Conservation (phyloP, 805 yeast species). For the Zygoascus ofunaensis region DNA sequence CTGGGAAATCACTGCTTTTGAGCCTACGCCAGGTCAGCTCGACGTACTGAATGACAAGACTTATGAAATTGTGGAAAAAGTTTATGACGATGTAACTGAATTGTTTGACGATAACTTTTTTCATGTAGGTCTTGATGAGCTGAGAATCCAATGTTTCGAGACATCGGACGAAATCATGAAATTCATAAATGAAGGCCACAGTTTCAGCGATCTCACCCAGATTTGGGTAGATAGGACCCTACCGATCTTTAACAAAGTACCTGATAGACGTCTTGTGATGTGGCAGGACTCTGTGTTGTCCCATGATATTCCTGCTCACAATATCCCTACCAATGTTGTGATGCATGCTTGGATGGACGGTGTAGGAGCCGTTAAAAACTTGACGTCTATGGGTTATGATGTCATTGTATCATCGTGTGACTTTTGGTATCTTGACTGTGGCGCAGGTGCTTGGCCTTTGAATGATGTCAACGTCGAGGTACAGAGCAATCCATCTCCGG, state of each 20-base stretch:
- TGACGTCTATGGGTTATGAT: slow-evolving; percentile 31
- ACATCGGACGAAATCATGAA: slow-evolving; percentile 19
- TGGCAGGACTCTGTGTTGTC: slow-evolving; percentile 33
- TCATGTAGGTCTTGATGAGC: slow-evolving; percentile 36
- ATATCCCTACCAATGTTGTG: slow-evolving; percentile 28
- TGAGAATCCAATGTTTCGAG: slow-evolving; percentile 28
- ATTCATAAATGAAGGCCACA: slow-evolving; percentile 24
- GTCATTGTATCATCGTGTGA: slow-evolving; percentile 30
- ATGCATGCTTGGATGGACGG: slow-evolving; percentile 31
- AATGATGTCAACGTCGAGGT: slow-evolving; percentile 29
- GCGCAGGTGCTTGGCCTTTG: slow-evolving; percentile 29
- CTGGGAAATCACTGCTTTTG: slow-evolving; percentile 25
- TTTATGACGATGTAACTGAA: slow-evolving; percentile 28
- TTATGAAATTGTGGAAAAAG: slow-evolving; percentile 27
- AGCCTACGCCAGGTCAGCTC: slow-evolving; percentile 36
- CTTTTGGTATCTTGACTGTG: slow-evolving; percentile 35
- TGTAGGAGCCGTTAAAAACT: slow-evolving; percentile 18
- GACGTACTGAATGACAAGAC: slow-evolving; percentile 28
- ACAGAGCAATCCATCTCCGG: slow-evolving; percentile 15
- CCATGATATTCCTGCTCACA: slow-evolving; percentile 20
- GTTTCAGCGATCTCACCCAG: slow-evolving; percentile 27
- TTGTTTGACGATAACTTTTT: slow-evolving; percentile 30
- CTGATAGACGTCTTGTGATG: slow-evolving; percentile 29
- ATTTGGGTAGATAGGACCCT: slow-evolving; percentile 30
- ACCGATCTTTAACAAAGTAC: slow-evolving; percentile 25